Conservation (phyloP, 225 moss, liverwort and hornwort species). For the Asterella californica region DNA sequence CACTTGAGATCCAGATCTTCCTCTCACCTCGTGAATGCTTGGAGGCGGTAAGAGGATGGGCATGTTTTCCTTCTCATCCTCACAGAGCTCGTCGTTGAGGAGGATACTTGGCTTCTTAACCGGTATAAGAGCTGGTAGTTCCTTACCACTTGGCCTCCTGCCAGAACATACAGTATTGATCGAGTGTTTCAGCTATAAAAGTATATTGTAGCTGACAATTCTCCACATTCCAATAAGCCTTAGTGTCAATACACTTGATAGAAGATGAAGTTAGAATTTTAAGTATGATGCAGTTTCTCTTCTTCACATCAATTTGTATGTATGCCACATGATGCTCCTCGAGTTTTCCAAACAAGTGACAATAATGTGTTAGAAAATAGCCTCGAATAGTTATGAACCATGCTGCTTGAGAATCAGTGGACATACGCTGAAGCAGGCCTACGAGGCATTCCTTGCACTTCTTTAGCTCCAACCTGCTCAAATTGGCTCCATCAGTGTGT, state of each 20-base stretch:
- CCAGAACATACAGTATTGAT: background rate
- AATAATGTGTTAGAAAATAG: background rate
- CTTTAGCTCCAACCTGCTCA: conserved; percentile 48
- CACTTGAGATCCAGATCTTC: background rate
- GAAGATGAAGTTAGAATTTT: background rate
- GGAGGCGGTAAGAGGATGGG: conserved; percentile 40
- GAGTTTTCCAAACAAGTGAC: background rate
- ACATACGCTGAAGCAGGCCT: conserved; percentile 51
- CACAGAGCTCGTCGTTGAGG: conserved; percentile 39
- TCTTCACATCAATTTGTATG: background rate
- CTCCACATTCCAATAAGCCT: background rate
- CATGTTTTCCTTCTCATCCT: conserved; percentile 50
- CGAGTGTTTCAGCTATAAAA: background rate
- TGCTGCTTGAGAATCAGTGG: background rate
- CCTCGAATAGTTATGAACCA: background rate
- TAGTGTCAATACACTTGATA: background rate
- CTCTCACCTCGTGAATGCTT: conserved; percentile 33
- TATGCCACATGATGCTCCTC: background rate
- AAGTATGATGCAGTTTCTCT: background rate
- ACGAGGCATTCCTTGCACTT: conserved; percentile 28
- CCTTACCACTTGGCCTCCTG: conserved; percentile 20
- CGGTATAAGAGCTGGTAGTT: conserved; percentile 9
- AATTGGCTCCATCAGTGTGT: background rate
- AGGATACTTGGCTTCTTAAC: conserved; percentile 42
- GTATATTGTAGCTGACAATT: background rate